Evolutionary conservation across 768 basidiomycete genomes (phyloP).

Genomic region (Rhizopogon salebrosus): DNA sequence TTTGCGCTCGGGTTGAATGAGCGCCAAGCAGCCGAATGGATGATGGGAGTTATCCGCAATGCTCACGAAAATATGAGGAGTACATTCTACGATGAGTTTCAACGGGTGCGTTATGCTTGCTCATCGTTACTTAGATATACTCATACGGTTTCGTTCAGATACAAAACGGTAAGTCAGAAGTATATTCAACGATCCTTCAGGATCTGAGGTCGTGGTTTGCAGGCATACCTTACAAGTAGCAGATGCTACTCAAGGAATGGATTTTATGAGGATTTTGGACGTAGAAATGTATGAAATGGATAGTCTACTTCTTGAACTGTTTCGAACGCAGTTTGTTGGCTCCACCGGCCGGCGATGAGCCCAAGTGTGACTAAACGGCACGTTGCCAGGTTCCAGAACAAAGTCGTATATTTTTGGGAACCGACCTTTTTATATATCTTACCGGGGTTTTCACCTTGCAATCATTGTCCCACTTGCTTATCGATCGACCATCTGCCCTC

Average conservation of each 20-base stretch:
- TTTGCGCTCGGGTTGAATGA: conserved; percentile 82
- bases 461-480: background rate
- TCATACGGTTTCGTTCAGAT: conserved; percentile 23
- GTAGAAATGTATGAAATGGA: background rate
- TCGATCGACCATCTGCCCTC: background rate
- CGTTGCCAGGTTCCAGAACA: background rate
- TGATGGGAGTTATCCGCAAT: conserved; percentile 84
- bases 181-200: background rate
- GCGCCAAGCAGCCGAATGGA: conserved; percentile 88
- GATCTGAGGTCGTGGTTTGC: background rate
- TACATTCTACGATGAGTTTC: conserved; percentile 94
- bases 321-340: background rate
- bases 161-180: conserved; percentile 36
- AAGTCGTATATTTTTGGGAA: background rate
- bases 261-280: background rate
- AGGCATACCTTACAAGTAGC: conserved; percentile 29
- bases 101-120: conserved; percentile 51
- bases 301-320: background rate
- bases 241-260: background rate
- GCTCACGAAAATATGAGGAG: conserved; percentile 94
- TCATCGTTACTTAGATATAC: background rate
- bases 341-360: background rate
- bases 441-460: too few species aligned
- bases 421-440: too few species aligned
- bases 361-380: background rate